Conservation (phyloP, 2,329 filamentous ascomycete species). For the Penicillium sp. region DNA sequence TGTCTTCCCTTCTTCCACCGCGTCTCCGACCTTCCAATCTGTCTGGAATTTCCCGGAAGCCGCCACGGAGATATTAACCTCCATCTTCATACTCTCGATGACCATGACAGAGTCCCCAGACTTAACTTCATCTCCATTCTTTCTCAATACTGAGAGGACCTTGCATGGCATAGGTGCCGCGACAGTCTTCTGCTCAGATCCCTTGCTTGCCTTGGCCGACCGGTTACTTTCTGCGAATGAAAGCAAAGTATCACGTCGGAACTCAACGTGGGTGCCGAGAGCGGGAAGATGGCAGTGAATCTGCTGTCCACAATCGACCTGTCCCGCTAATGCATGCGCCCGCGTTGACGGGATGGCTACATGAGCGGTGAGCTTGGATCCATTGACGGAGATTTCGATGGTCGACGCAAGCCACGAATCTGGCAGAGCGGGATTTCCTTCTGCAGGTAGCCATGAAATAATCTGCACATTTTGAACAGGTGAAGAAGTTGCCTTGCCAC, state of each 20-base stretch:
- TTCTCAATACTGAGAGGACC: constrained; percentile 34
- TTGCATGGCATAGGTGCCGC: constrained; percentile 42
- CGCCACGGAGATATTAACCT: constrained; percentile 35
- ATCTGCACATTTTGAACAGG: constrained; percentile 7
- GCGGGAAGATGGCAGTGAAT: constrained; percentile 33
- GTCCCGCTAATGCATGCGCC: constrained; percentile 4
- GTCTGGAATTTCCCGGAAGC: constrained; percentile 31
- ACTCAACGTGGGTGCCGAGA: constrained; percentile 32
- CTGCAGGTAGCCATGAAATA: constrained; percentile 14
- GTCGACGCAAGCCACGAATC: constrained; percentile 14
- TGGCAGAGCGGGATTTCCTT: constrained; percentile 7
- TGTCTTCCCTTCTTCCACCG: constrained; percentile 36
- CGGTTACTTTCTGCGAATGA: constrained; percentile 30
- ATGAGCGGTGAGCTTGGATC: constrained; percentile 23
- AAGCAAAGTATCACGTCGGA: constrained; percentile 29
- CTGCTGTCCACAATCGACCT: constrained; percentile 12
- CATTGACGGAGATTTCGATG: constrained; percentile 23
- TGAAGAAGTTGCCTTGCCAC: neutral
- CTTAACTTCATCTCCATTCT: constrained; percentile 33
- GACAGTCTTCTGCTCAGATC: constrained; percentile 15
- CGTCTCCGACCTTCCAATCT: constrained; percentile 31
- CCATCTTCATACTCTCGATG: constrained; percentile 50
- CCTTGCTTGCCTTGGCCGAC: constrained; percentile 11
- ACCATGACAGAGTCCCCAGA: constrained; percentile 37
- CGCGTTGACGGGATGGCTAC: constrained; percentile 16